Evolutionary conservation across 2,329 filamentous ascomycete species (phyloP).

Genomic region (Colletotrichum euphorbiae): DNA sequence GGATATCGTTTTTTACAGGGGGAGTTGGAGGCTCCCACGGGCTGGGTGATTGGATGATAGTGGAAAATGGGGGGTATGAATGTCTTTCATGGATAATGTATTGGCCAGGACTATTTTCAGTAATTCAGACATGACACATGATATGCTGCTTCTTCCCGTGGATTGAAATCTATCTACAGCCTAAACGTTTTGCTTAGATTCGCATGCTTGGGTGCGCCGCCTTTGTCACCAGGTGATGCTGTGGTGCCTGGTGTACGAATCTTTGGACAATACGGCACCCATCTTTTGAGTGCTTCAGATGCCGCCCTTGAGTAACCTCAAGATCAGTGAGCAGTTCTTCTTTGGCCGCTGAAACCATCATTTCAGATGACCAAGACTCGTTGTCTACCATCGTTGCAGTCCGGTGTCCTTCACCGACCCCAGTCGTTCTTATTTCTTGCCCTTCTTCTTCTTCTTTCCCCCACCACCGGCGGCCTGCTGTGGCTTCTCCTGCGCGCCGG

Average conservation of each 20-base stretch:
- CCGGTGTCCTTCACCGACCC: not conserved
- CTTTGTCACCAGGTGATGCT: not conserved
- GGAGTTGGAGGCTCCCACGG: constrained; percentile 34
- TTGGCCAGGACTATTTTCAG: constrained; percentile 15
- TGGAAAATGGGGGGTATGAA: constrained; percentile 37
- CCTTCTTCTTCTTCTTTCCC: constrained; percentile 77
- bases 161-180: no score
- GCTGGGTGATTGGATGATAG: constrained; percentile 34
- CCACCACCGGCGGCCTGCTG: constrained; percentile 52
- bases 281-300: no score
- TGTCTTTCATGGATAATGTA: constrained; percentile 40
- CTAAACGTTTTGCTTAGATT: no score
- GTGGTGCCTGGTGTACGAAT: no score
- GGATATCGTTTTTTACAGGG: constrained; percentile 15
- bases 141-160: not conserved
- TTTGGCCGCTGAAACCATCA: no score
- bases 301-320: no score
- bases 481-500: constrained; percentile 45
- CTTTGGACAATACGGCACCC: no score
- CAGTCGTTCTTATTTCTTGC: constrained; percentile 66
- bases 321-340: no score
- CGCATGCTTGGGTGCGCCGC: no score
- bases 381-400: no score
- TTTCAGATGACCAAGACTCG: no score
- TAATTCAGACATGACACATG: constrained; percentile 29